Base-by-base conservation (phyloP, 1,284 basidiomycete genomes). In the Ustanciosporium gigantosporum region DNA sequence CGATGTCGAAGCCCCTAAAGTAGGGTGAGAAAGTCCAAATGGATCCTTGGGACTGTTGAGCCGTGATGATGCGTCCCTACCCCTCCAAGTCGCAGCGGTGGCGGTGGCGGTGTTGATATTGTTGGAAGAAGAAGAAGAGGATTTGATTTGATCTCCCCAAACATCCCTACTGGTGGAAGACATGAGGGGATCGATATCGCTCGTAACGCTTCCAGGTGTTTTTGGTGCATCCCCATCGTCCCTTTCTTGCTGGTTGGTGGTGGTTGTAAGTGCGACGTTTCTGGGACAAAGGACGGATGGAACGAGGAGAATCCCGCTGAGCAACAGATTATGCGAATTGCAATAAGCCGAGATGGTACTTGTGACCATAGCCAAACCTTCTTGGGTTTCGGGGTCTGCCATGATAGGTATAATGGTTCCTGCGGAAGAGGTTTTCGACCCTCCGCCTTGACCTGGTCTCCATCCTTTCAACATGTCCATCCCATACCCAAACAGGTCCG, bases 381-480 rank as follows among this genome's bases (percentile, higher is more conserved):
- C 64, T 3, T 51, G 31, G 2, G 55, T 46, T 25, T 62, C 50
- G 3, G 53, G 49, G 24, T 70, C 56, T 3, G 57, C 67, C 43
- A 70, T 67, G 38, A 70, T 59, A 17, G 67, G 67, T 9, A 70
- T 68, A 39, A 67, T 62, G 17, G 58, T 49, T 4, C 64, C 64
- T 2, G 60, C 46, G 2, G 49, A 43, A 11, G 51, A 19, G 1
- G 47, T 41, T 16, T 46, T 56, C 7, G 44, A 50, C 11, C 11
- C 9, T 1, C 39, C 46, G 13, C 25, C 41, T 6, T 45, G 41
- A 11, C 67, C 67, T 2, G 67, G 53, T 41, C 48, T 46, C 50
- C 62, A 64, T n/a, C 67, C 67, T 47, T 70, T 70, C 27, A 70
- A 49, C 61, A 68, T 61, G 40, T 70, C 67, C 22, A 52, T 46